phyloP scores from a whole-genome alignment of 106 monocot species.

The Dioscorea dumetorum region DNA sequence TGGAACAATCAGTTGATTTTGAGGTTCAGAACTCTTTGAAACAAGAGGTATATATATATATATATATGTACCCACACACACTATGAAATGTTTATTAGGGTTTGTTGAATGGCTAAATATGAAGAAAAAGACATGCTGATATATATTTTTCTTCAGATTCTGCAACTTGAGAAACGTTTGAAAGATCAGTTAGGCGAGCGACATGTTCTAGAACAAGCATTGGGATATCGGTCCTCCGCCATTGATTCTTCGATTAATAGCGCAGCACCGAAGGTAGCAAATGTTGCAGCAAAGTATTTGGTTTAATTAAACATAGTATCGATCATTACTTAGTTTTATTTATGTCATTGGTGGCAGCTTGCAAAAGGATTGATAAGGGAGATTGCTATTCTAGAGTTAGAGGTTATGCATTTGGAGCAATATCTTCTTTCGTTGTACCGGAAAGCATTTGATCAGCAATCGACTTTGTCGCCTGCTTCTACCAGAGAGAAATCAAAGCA shows the following conservation, averaged over 20 bases:
- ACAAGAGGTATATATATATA: slow-evolving; percentile 2
- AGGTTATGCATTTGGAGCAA: slow-evolving; percentile 67
- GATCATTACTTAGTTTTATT: neutral
- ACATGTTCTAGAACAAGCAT: slow-evolving; percentile 60
- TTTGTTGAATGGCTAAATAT: neutral
- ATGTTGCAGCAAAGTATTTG: neutral
- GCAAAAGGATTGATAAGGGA: slow-evolving; percentile 65
- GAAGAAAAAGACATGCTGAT: neutral
- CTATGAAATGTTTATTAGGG: neutral
- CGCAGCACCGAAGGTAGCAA: slow-evolving; percentile 48
- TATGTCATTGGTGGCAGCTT: slow-evolving; percentile 24
- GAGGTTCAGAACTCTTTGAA: slow-evolving; percentile 3
- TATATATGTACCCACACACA: no score
- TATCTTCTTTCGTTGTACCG: slow-evolving; percentile 65
- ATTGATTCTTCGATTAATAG: slow-evolving; percentile 27
- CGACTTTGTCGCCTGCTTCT: slow-evolving; percentile 24
- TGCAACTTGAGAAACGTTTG: slow-evolving; percentile 66
- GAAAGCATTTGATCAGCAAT: slow-evolving; percentile 61
- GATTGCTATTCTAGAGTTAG: slow-evolving; percentile 64
- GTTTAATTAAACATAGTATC: neutral
- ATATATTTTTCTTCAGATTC: slow-evolving; percentile 43
- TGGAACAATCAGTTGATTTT: neutral
- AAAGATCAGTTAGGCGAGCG: slow-evolving; percentile 61
- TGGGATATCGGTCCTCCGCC: slow-evolving; percentile 43
- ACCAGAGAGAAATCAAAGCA: slow-evolving; percentile 13